Evolutionary conservation across 345 rosid species (phyloP).

Genomic region (Eucalyptus sp.): DNA sequence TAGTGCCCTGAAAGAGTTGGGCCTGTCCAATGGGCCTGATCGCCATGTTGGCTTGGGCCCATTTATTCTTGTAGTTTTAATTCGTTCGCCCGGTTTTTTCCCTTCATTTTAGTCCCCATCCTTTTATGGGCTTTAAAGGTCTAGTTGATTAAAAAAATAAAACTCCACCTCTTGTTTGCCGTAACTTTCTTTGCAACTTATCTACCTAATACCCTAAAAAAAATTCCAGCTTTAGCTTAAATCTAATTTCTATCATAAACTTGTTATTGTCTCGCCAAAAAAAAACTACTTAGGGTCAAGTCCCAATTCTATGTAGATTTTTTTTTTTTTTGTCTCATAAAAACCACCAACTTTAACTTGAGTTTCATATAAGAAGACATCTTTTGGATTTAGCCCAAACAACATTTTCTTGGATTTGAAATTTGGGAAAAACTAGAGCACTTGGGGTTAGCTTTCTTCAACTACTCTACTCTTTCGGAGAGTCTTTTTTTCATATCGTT

Average conservation of each 20-base stretch:
- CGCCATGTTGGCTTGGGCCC: neutral
- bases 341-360: neutral
- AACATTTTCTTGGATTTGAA: neutral
- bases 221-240: neutral
- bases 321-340: no score
- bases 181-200: neutral
- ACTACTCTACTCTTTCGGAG: neutral
- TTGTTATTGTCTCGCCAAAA: neutral
- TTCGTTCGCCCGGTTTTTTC: neutral
- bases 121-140: neutral
- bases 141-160: neutral
- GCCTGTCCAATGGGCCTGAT: neutral
- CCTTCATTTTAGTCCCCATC: neutral
- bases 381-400: neutral
- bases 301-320: neutral
- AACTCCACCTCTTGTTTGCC: neutral
- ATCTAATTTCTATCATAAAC: neutral
- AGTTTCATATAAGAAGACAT: neutral
- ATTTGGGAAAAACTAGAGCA: neutral
- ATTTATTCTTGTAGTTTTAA: neutral
- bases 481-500: neutral
- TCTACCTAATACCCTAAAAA: neutral
- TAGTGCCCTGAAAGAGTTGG: neutral
- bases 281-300: neutral
- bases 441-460: neutral